A percentile compares a stretch with the other conserved stretches of the same genome.
Evolutionary conservation across 768 basidiomycete species (phyloP).

Genomic region (Dentipellis fragilis): DNA sequence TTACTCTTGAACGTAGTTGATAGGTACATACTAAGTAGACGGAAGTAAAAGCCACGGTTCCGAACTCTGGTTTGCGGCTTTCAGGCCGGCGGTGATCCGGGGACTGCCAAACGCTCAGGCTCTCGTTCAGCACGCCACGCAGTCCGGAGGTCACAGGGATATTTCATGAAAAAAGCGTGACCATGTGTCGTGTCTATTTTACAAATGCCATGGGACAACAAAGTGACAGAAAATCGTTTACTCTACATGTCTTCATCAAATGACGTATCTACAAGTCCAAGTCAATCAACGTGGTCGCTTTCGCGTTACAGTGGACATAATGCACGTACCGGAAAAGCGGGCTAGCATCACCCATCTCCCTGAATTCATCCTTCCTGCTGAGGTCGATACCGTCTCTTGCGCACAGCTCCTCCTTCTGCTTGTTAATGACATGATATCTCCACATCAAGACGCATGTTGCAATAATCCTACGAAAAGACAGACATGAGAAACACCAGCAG

Average conservation of each 20-base stretch:
- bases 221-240: background rate
- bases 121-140: background rate
- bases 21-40: too few relatives aligned
- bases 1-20: too few relatives aligned
- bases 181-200: too few relatives aligned
- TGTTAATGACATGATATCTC: slow-evolving; percentile 39
- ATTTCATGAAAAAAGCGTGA: too few relatives aligned
- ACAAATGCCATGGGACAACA: background rate
- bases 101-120: too few relatives aligned
- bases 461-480: slow-evolving; percentile 25
- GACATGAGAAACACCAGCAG: slow-evolving; percentile 6
- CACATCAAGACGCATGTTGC: slow-evolving; percentile 35
- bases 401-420: slow-evolving; percentile 36
- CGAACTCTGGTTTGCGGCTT: too few relatives aligned
- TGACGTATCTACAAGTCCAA: slow-evolving; percentile 3
- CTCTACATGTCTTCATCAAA: background rate
- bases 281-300: background rate
- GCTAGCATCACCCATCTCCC: slow-evolving; percentile 40
- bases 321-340: slow-evolving; percentile 40
- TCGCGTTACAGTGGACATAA: background rate
- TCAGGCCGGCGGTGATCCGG: too few relatives aligned
- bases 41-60: too few relatives aligned
- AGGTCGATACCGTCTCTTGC: slow-evolving; percentile 32
- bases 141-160: background rate
- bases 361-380: slow-evolving; percentile 30